Percentiles rank a stretch among this genome's conserved stretches.
Evolutionary conservation across 306 rosid species (phyloP).

Genomic region (Cucurbita pepo): DNA sequence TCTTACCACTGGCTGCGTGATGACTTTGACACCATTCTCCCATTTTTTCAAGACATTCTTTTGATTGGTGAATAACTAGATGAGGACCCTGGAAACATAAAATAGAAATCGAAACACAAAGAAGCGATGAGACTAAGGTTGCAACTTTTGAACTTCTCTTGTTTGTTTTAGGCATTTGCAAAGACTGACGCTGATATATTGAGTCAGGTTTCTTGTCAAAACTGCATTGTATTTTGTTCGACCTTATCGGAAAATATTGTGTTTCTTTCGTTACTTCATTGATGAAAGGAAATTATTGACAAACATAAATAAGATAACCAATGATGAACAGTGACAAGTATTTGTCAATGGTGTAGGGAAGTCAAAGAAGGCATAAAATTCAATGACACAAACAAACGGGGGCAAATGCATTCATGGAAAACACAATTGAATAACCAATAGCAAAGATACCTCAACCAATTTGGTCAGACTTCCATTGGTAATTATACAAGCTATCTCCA

Average conservation of each 20-base stretch:
- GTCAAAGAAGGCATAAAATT: neutral
- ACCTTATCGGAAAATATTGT: neutral
- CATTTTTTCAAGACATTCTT: constrained; percentile 78
- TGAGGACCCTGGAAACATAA: constrained; percentile 61
- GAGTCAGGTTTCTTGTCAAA: neutral
- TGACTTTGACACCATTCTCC: constrained; percentile 97
- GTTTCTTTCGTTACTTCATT: neutral
- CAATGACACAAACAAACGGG: constrained; percentile 1
- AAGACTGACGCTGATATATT: neutral
- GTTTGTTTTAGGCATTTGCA: neutral
- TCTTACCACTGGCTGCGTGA: constrained; percentile 89
- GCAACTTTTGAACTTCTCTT: neutral
- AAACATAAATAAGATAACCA: neutral
- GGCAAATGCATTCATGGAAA: neutral
- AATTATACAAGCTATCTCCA: constrained; percentile 90
- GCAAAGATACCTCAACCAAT: constrained; percentile 47
- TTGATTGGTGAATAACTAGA: constrained; percentile 72
- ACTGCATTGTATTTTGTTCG: too few species aligned
- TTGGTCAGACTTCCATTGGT: constrained; percentile 74
- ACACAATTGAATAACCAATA: neutral
- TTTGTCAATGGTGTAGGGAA: neutral
- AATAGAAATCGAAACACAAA: neutral
- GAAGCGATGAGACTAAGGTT: neutral
- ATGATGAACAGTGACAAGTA: neutral
- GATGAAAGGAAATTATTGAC: neutral